Percentiles rank a stretch among this genome's conserved stretches.
Evolutionary conservation across 148 eudicot species (phyloP).

Genomic region (Amaranthus hypochondriacus): DNA sequence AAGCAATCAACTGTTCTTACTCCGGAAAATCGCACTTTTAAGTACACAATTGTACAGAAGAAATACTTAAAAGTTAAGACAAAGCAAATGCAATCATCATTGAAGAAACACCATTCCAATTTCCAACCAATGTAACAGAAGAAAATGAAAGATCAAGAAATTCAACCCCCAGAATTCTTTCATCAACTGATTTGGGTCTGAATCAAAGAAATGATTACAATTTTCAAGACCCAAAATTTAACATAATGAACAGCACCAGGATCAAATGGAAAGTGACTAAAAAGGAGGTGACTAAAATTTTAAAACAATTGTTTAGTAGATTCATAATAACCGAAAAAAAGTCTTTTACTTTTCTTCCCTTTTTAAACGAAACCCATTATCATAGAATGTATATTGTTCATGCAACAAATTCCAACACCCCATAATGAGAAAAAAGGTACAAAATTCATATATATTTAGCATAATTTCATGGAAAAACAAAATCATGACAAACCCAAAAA

Average conservation of each 20-base stretch:
- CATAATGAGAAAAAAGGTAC: background rate
- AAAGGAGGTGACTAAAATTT: too few relatives aligned
- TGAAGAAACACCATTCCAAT: too few relatives aligned
- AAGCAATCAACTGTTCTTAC: too few relatives aligned
- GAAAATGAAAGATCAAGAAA: background rate
- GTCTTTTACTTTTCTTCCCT: background rate
- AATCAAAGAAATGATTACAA: background rate
- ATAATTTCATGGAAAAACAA: background rate
- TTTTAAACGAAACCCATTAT: background rate
- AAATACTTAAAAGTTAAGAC: background rate
- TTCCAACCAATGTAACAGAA: background rate
- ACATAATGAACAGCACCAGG: background rate
- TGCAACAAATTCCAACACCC: background rate
- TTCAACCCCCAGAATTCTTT: background rate
- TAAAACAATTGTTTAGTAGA: too few relatives aligned
- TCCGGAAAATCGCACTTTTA: too few relatives aligned
- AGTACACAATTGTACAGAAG: background rate
- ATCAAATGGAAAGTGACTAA: background rate
- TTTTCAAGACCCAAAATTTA: background rate
- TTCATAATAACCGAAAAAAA: background rate
- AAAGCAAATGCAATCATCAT: too few relatives aligned
- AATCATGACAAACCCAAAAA: background rate
- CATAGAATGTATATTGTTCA: background rate
- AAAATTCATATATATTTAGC: background rate
- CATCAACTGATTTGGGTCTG: background rate